Base-by-base conservation (phyloP, 257 asterid species). In the Coffea eugenioides region DNA sequence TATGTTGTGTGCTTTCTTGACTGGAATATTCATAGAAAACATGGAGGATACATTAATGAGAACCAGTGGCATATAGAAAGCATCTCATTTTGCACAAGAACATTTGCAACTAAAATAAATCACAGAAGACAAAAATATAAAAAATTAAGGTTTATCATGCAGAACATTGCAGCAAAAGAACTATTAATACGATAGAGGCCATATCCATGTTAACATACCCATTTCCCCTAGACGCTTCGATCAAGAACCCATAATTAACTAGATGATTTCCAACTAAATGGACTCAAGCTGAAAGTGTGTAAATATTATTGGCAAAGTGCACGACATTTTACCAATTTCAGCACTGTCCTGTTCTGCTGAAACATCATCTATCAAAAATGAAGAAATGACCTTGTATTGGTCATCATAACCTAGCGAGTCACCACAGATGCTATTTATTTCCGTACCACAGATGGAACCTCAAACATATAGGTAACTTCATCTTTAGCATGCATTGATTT, bases 1-100 rank as follows among this genome's bases (percentile, higher is more conserved):
- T 80, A 27, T 85, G 92, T 75, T 85, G 97, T 12, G 89, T 86
- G 83, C 83, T 84, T 56, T 82, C 83, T 83, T 84, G 90, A 90
- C 98, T 96, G 90, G 80, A 85, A 84, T 18, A 82, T 54, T 65
- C 69, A 66, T 34, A 52, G 69, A 71, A 82, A 69, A 80, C 76
- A 81, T 21, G 80, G 62, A 76, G 66, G 69, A 56, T 56, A 80
- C 12, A 69, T 67, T 75, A 82, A 73, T 71, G 69, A 81, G 77
- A 73, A 25, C 46, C 82, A 59, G 18, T 2, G 34, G 25, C 25
- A 66, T 14, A 49, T 36, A 49, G 51, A 61, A 49, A 62, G 79
- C 8, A 46, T 48, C 54, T 39, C 25, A 10, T 27, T 39, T 8
- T 49, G 25, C 2, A 25, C 10, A 45, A 77, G 23, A 66, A 31